Percentiles rank a stretch among this genome's conserved stretches.
Conservation (phyloP, 1,284 basidiomycete genomes). For the Neonothopanus nambi region DNA sequence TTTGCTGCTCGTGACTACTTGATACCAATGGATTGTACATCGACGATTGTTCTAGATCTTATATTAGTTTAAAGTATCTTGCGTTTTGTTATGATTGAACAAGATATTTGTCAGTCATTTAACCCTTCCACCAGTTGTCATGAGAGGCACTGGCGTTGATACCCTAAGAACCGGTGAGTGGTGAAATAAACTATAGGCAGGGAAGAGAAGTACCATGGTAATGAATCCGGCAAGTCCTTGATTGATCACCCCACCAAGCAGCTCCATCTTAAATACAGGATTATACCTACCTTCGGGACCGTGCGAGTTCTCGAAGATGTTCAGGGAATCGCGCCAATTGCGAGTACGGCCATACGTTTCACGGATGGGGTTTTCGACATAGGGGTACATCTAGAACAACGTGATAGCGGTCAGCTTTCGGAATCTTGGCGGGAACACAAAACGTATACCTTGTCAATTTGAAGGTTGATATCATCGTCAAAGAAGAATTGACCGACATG, state of each 20-base stretch:
- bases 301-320: slow-evolving; percentile 49
- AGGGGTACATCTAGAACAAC: slow-evolving; percentile 42
- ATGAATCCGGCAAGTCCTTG: slow-evolving; percentile 52
- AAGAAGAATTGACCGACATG: slow-evolving; percentile 72
- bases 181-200: background rate
- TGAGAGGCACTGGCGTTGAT: slow-evolving; percentile 12
- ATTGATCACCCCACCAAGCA: slow-evolving; percentile 46
- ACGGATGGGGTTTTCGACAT: slow-evolving; percentile 46
- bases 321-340: slow-evolving; percentile 49
- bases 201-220: slow-evolving; percentile 41
- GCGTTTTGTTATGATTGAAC: background rate
- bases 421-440: no score
- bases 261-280: slow-evolving; percentile 48
- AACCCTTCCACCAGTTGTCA: slow-evolving; percentile 13
- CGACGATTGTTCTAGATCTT: no score
- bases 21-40: no score
- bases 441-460: slow-evolving; percentile 36
- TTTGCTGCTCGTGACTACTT: no score
- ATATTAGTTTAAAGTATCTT: no score
- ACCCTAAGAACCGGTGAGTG: slow-evolving; percentile 1
- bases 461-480: slow-evolving; percentile 55
- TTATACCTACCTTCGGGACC: slow-evolving; percentile 48
- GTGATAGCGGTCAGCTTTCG: no score
- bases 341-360: slow-evolving; percentile 45
- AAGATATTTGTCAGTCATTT: background rate